Evolutionary conservation across 768 basidiomycete genomes (phyloP).

Genomic region (Boletus coccyginus): DNA sequence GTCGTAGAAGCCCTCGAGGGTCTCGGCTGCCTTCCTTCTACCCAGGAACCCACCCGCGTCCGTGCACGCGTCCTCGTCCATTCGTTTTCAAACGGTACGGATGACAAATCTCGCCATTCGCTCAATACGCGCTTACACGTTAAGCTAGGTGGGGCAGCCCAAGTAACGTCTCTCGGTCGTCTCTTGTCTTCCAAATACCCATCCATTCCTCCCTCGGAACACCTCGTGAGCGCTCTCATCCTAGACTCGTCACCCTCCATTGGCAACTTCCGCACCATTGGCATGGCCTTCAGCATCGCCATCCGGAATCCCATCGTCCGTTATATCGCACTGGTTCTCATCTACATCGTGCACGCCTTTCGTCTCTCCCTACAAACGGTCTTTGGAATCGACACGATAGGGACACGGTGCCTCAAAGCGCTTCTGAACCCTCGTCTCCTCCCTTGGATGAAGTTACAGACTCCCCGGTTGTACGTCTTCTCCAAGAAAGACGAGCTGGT

Average conservation of each 20-base stretch:
- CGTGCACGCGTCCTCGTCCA: conserved; percentile 25
- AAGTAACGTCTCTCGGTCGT: conserved; percentile 17
- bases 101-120: not conserved
- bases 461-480: conserved; percentile 37
- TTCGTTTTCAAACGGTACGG: conserved; percentile 30
- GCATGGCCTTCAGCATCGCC: conserved; percentile 20
- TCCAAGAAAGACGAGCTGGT: conserved; percentile 33
- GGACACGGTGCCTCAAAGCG: conserved; percentile 1
- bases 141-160: conserved; percentile 22
- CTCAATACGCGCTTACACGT: not conserved
- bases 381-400: conserved; percentile 18
- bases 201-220: not conserved
- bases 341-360: conserved; percentile 15
- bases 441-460: conserved; percentile 31
- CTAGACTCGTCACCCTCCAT: conserved; percentile 22
- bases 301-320: conserved; percentile 21
- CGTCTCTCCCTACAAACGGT: conserved; percentile 4
- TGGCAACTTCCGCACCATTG: conserved; percentile 14
- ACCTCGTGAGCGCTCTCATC: conserved; percentile 15
- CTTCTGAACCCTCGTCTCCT: conserved; percentile 26
- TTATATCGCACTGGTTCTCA: conserved; percentile 7
- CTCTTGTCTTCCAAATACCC: conserved; percentile 22
- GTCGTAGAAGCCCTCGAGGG: conserved; percentile 22
- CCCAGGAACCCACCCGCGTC: not conserved
- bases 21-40: conserved; percentile 23